Evolutionary conservation across 805 yeast genomes (phyloP), one percentile per base, ranked within the genome.

Genomic region (Yarrowia deformans): DNA sequence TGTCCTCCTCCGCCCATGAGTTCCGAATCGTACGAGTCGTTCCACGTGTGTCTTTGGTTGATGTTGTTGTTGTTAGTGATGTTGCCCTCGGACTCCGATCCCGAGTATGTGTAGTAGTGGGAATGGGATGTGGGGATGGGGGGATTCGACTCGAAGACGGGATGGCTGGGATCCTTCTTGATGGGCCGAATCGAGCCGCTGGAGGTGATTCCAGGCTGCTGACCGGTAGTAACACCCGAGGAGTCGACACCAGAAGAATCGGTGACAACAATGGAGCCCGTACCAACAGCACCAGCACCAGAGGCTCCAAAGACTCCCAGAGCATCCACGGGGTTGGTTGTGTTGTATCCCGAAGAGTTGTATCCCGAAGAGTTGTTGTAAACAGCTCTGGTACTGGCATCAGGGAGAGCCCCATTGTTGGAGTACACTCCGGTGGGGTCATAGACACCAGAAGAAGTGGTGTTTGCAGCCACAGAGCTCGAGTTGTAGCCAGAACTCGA

Each of bases 21-120:
- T 8, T 56, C 55, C 49, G 70, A 58, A 55, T 52, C 46, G 45
- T 37, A 69, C 16, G 69, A 49, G 54, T 69, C 69, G 55, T 54
- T 69, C 69, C 54, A 67, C 14, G 42, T 64, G 69, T 50, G 56
- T 34, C 52, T 32, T 48, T 48, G 70, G 19, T 49, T 32, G 35
- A 16, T 8, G 19, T 9, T 13, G 14, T 39, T 16, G 10, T n/a
- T n/a, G n/a, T n/a, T n/a, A n/a, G 29, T 8, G 19, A 14, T 13
- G 14, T 40, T n/a, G 10, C 16, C 54, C 1, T 35, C 55, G 12
- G 66, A 60, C n/a, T 60, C 66, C 8, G 52, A 43, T 8, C 66
- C 52, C 8, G 66, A 45, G 34, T 60, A 34, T 1, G 66, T 60
- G 34, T 43, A 43, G 66, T 60, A 60, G 14, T 60, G 66, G 9